Evolutionary conservation across 805 yeast species (phyloP).

Genomic region (Starmera pachycereana): DNA sequence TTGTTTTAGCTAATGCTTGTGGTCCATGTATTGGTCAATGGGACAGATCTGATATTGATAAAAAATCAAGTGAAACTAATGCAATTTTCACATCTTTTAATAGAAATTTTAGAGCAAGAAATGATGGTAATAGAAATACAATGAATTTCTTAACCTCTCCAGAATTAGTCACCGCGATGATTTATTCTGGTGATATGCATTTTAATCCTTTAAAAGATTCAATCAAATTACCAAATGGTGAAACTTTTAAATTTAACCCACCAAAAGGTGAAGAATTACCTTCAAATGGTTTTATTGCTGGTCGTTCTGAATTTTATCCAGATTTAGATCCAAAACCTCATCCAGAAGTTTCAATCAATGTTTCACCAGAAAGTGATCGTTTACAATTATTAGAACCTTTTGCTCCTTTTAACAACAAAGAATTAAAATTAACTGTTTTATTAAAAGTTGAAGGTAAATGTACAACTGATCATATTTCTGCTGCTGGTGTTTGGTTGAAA

Average conservation of each 20-base stretch:
- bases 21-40: slow-evolving; percentile 99
- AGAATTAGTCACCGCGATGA: slow-evolving; percentile 94
- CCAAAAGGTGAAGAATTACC: slow-evolving; percentile 86
- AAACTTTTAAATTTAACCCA: slow-evolving; percentile 65
- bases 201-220: slow-evolving; percentile 88
- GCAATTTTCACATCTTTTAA: slow-evolving; percentile 95
- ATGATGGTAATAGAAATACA: slow-evolving; percentile 96
- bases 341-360: slow-evolving; percentile 48
- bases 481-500: slow-evolving; percentile 98
- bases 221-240: slow-evolving; percentile 62
- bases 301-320: slow-evolving; percentile 71
- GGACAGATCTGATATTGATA: slow-evolving; percentile 80
- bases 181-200: slow-evolving; percentile 84
- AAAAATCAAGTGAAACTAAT: slow-evolving; percentile 56
- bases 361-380: slow-evolving; percentile 87
- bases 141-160: slow-evolving; percentile 99
- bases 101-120: slow-evolving; percentile 96
- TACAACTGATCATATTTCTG: slow-evolving; percentile 97
- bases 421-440: slow-evolving; percentile 63
- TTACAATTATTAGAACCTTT: slow-evolving; percentile 87
- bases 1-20: slow-evolving; percentile 93
- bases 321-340: slow-evolving; percentile 55
- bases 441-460: slow-evolving; percentile 96
- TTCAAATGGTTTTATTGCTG: slow-evolving; percentile 60
- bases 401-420: slow-evolving; percentile 77